These are phyloP conservation scores for Aspergillus ustus DNA, from an alignment of 2,329 filamentous ascomycete species.

Conservation along the genomic window DNA sequence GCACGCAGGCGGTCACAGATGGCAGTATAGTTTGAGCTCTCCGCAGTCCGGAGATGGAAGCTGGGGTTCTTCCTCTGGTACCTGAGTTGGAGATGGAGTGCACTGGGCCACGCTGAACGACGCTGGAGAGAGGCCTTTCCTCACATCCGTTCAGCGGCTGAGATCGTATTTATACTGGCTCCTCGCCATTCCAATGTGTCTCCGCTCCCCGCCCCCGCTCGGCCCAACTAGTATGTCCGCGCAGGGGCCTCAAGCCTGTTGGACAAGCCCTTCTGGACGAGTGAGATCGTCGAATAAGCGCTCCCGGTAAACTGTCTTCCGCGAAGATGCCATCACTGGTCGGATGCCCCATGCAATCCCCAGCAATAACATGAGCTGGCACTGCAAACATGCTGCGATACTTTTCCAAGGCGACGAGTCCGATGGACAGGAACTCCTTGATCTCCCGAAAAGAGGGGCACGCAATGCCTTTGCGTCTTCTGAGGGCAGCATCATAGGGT, in stretches of 20 bases:
- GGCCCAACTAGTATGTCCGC: constrained; percentile 12
- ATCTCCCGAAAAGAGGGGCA: neutral
- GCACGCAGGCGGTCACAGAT: constrained; percentile 16
- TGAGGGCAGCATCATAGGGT: constrained; percentile 3
- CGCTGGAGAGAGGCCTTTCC: neutral
- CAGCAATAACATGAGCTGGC: neutral
- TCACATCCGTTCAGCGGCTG: neutral
- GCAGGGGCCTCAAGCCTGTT: constrained; percentile 17
- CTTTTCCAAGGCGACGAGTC: neutral
- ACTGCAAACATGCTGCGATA: neutral
- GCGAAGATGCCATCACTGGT: constrained; percentile 12
- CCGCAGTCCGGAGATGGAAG: neutral
- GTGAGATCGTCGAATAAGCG: constrained; percentile 22
- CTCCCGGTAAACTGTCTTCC: constrained; percentile 21
- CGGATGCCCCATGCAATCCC: constrained; percentile 15
- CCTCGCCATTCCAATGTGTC: neutral
- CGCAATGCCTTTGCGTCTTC: neutral
- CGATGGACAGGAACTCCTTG: neutral
- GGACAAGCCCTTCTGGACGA: constrained; percentile 14
- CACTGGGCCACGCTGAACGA: neutral
- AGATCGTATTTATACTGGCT: constrained; percentile 8
- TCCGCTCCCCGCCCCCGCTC: constrained; percentile 16
- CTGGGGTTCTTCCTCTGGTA: neutral
- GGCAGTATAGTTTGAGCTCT: constrained; percentile 14
- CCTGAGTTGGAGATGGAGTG: neutral